Base-by-base conservation (phyloP, 441 rosid species). In the Euphorbia neoarborescens region DNA sequence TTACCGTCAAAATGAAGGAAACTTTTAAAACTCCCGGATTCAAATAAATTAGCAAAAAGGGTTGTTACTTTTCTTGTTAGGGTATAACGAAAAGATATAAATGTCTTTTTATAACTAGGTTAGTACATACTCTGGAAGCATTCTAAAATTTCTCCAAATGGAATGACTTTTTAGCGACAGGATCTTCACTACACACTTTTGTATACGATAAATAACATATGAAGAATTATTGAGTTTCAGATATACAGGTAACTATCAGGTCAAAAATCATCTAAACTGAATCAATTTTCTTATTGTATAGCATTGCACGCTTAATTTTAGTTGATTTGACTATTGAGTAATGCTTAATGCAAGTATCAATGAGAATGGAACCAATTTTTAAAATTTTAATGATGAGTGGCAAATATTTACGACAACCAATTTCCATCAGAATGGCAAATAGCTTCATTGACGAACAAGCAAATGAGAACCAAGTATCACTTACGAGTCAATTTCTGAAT, bases 401-500 rank as follows among this genome's bases (percentile, higher is more conserved):
- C 38, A 62, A n/a, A n/a, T n/a, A n/a, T n/a, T n/a, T n/a, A n/a
- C n/a, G n/a, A n/a, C n/a, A 42, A 42, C 46, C 46, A 42, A 9
- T 42, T 4, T 9, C 2, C n/a, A n/a, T n/a, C 20, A 14, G 25
- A n/a, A 67, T 11, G 11, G 12, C 63, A 62, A 40, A 69, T 22
- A 48, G 1, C 71, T 37, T 7, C n/a, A 34, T 30, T 40, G 46
- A 34, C 8, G 28, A 34, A 44, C 7, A 57, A 73, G 37, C n/a
- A 58, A 70, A 75, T 4, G 19, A 32, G 44, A 66, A 63, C n/a
- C 37, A 72, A 54, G 54, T 60, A 54, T 40, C 76, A 81, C 96
- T 84, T 81, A 91, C 97, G 82, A 15, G 0, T 79, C 80, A 91
- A 80, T 42, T 19, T 50, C 73, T 84, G 82, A 78, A 91, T 87